Base-by-base conservation (phyloP, 1,284 basidiomycete species). In the Pascua guehoae region DNA sequence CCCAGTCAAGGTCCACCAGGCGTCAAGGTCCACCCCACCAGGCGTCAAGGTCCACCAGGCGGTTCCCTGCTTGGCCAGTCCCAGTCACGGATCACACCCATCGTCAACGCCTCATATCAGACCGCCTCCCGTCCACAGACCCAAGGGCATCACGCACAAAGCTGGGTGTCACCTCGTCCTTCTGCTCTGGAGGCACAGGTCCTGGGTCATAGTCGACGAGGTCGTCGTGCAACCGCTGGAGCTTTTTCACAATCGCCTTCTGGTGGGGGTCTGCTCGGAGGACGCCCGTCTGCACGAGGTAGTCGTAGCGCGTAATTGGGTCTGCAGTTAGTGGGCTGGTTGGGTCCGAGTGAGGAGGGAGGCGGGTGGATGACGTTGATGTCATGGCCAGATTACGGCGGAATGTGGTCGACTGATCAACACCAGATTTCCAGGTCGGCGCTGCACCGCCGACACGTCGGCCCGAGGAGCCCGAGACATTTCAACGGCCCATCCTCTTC, bases 241-340 rank as follows among this genome's bases (percentile, higher is more conserved):
- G 81, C 64, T 86, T 84, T 70, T 85, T 79, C 58, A 98, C 86
- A 66, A 98, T 95, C 39, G 81, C 81, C 39, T 86, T 85, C 75
- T 98, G 95, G 77, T 93, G 86, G 9, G 83, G 81, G 71, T 98
- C 95, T 50, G 86, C 81, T 17, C 84, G 82, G 47, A 98, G 79
- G 1, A 83, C 75, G 14, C 89, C 89, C n/a, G 80, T 75, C 7
- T 83, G 77, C 47, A 97, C 84, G 47, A 95, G 83, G 63, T 83
- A 80, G 63, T 86, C 81, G 78, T 98, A 98, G 52, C 86, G 85
- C 4, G 70, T 68, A n/a, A 72, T 57, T 1, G 72, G 73, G 55
- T 75, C 73, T 75, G 57, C 14, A 0, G 41, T 52, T 12, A 62
- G 62, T 47, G 45, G 16, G 42, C 16, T 14, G n/a, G 4, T 32